Evolutionary conservation across 2,329 filamentous ascomycete genomes (phyloP), one percentile per base, ranked within the genome.

Genomic region (Phaeosphaeriaceae sp.): DNA sequence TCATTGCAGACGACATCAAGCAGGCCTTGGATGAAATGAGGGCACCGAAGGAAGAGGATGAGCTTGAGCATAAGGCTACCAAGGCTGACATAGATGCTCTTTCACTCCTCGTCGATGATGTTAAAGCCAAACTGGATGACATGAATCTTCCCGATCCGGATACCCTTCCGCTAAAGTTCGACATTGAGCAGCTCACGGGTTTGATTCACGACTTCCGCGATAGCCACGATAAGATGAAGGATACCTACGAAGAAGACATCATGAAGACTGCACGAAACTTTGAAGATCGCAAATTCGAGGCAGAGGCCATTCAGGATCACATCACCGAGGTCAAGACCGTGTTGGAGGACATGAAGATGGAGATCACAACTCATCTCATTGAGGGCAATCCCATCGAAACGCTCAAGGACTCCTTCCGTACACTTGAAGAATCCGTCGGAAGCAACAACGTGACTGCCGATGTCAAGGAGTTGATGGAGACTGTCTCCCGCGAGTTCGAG

Each of bases 401-500:
- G 56, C 77, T 88, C 44, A 84, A 83, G 61, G 84, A 84, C 47
- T 84, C 86, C 3, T 80, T 89, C 54, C 91, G 94, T 68, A 86
- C 86, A 6, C 81, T 97, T 2, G 87, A 92, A 58, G 90, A 91
- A 65, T 82, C 89, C 17, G 82, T 93, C 1, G 87, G 71, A 28
- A 66, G 73, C n/a, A 80, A 80, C 63, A 78, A 77, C 42, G 70
- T 83, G 55, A 78, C 76, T 32, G 74, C 77, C n/a, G 81, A 83
- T 56, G 76, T 84, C 52, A 83, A 91, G 65, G 83, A 85, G 46
- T 81, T 94, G 58, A 84, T 89, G 70, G 89, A 91, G 69, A 87
- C 88, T 2, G 88, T 98, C 78, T 93, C 91, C 76, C 82, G 86
- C 1, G 94, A 97, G 73, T 97, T 98, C 60, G 93, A 97, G 70